phyloP scores from a whole-genome alignment of 805 yeast species.

The Kluyveromyces siamensis region DNA sequence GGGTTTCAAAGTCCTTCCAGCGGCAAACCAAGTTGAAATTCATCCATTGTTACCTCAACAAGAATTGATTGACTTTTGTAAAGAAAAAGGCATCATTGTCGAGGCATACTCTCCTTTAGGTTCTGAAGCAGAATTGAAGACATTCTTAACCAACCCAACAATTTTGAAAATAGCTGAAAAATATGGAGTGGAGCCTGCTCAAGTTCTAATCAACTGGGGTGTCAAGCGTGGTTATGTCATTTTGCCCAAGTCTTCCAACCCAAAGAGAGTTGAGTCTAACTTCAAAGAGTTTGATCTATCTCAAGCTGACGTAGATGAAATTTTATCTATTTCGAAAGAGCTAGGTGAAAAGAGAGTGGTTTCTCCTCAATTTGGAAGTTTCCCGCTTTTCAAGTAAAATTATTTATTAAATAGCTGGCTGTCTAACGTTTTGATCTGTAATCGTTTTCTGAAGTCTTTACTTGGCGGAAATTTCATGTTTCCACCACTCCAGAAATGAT shows the following conservation, averaged over 20 bases:
- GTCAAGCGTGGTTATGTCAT: constrained; percentile 46
- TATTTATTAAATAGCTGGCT: no score
- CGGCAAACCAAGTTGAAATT: constrained; percentile 64
- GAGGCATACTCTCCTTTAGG: constrained; percentile 81
- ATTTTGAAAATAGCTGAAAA: constrained; percentile 38
- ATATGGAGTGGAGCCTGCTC: constrained; percentile 35
- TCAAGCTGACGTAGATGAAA: constrained; percentile 29
- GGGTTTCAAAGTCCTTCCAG: constrained; percentile 50
- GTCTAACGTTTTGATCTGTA: neutral
- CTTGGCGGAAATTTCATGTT: no score
- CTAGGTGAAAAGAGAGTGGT: constrained; percentile 26
- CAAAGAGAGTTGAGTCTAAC: constrained; percentile 34
- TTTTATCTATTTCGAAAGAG: constrained; percentile 21
- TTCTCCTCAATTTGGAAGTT: constrained; percentile 20
- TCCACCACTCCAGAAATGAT: neutral
- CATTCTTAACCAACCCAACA: constrained; percentile 38
- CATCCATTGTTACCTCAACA: constrained; percentile 67
- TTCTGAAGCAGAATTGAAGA: constrained; percentile 37
- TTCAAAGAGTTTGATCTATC: constrained; percentile 24
- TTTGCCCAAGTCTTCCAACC: constrained; percentile 41
- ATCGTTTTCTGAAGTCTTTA: neutral
- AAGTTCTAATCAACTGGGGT: constrained; percentile 51
- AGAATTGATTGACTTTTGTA: constrained; percentile 45
- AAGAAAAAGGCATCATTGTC: constrained; percentile 42
- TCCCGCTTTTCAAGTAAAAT: constrained; percentile 11